phyloP scores from a whole-genome alignment of 495 filamentous ascomycete species.

The Podospora fimiseda region DNA sequence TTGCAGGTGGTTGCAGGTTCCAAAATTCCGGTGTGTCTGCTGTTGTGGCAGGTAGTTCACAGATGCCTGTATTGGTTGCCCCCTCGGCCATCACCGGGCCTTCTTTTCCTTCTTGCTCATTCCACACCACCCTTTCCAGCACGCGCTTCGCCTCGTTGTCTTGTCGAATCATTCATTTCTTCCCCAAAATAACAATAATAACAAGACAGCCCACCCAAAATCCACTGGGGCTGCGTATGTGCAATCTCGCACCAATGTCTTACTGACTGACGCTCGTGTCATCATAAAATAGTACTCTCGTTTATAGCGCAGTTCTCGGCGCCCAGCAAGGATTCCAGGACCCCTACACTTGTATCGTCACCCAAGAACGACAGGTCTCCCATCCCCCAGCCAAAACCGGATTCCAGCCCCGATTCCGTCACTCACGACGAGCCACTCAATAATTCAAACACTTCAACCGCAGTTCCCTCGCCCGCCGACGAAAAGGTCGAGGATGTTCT shows the following conservation, averaged over 20 bases:
- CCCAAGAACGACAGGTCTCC: constrained; percentile 25
- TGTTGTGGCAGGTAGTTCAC: background rate
- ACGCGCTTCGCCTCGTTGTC: background rate
- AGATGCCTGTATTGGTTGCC: background rate
- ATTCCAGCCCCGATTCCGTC: constrained; percentile 19
- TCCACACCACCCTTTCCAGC: background rate
- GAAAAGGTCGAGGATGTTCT: constrained; percentile 33
- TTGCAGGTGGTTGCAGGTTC: background rate
- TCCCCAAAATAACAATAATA: constrained; percentile 9
- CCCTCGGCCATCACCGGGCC: background rate
- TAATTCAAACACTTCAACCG: constrained; percentile 26
- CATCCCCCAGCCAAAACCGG: constrained; percentile 23
- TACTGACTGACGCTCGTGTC: constrained; percentile 23
- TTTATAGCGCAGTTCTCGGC: constrained; percentile 54
- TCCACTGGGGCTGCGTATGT: background rate
- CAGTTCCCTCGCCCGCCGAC: constrained; percentile 12
- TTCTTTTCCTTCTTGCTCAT: background rate
- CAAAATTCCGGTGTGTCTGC: background rate
- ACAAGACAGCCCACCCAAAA: background rate
- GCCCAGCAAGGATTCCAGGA: constrained; percentile 35
- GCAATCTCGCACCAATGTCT: constrained; percentile 10
- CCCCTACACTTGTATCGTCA: constrained; percentile 32
- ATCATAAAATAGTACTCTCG: constrained; percentile 44
- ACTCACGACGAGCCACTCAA: too few relatives aligned
- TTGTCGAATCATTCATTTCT: too few relatives aligned